Conservation (phyloP, 495 filamentous ascomycete species). For the Arthonia radiata region DNA sequence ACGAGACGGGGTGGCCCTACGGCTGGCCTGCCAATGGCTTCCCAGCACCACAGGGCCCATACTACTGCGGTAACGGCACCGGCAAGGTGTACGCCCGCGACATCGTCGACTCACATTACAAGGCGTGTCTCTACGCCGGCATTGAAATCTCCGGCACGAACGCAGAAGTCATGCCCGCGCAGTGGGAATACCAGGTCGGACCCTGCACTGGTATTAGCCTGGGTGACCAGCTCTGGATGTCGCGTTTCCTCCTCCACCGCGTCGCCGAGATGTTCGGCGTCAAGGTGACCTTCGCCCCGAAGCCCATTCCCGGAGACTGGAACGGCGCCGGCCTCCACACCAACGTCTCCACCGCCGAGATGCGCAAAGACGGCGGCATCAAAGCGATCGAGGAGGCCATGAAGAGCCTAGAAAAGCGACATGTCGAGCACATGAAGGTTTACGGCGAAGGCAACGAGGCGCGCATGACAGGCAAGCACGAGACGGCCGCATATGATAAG, state of each 20-base stretch:
- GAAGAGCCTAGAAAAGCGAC: slow-evolving; percentile 70
- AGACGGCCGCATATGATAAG: slow-evolving; percentile 81
- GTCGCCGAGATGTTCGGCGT: slow-evolving; percentile 93
- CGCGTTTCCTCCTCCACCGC: slow-evolving; percentile 87
- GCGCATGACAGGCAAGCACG: slow-evolving; percentile 85
- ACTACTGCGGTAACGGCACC: slow-evolving; percentile 97
- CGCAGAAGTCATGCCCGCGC: slow-evolving; percentile 93
- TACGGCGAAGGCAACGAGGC: slow-evolving; percentile 86
- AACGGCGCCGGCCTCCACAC: slow-evolving; percentile 96
- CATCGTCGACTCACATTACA: slow-evolving; percentile 96
- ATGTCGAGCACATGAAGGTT: slow-evolving; percentile 86
- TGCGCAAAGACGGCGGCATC: slow-evolving; percentile 82
- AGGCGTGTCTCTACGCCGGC: slow-evolving; percentile 76
- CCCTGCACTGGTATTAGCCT: slow-evolving; percentile 76
- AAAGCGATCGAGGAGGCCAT: slow-evolving; percentile 70
- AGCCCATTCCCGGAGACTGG: slow-evolving; percentile 98
- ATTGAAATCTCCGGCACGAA: slow-evolving; percentile 96
- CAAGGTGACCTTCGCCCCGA: slow-evolving; percentile 88
- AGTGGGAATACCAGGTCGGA: slow-evolving; percentile 99
- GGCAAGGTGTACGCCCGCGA: slow-evolving; percentile 97
- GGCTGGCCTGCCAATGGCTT: slow-evolving; percentile 93
- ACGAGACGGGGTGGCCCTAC: slow-evolving; percentile 63
- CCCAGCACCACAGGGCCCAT: slow-evolving; percentile 90
- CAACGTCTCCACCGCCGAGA: slow-evolving; percentile 76
- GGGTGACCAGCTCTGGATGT: slow-evolving; percentile 95